phyloP scores from a whole-genome alignment of 2,329 filamentous ascomycete species.

The Trichoderma semiorbis region DNA sequence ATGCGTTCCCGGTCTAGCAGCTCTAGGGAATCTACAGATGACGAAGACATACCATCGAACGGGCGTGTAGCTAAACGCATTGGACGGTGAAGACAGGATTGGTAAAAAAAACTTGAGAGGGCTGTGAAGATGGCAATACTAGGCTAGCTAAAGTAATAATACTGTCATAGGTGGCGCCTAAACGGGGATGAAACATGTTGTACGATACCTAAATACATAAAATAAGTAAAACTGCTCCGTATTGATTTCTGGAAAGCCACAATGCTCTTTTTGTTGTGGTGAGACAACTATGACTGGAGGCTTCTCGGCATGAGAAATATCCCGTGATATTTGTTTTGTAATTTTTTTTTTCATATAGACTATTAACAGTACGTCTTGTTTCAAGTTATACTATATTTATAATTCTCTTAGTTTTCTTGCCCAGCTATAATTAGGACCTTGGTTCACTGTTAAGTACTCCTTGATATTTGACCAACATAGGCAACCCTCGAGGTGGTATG shows the following conservation, averaged over 20 bases:
- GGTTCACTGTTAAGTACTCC: slow-evolving; percentile 2
- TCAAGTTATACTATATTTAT: slow-evolving; percentile 18
- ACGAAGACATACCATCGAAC: slow-evolving; percentile 24
- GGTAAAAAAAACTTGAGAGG: slow-evolving; percentile 12
- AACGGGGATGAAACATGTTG: background rate
- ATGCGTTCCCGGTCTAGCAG: background rate
- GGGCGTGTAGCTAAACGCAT: background rate
- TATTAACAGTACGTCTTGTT: slow-evolving; percentile 13
- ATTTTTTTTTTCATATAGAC: background rate
- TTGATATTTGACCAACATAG: slow-evolving; percentile 4
- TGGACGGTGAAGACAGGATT: slow-evolving; percentile 18
- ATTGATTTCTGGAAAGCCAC: background rate
- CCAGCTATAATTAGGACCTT: slow-evolving; percentile 11
- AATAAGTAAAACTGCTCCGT: background rate
- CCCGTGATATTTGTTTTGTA: background rate
- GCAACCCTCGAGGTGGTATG: background rate
- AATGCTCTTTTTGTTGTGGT: background rate
- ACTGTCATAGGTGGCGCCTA: background rate
- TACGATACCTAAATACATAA: background rate
- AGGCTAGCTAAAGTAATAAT: background rate
- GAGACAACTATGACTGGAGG: background rate
- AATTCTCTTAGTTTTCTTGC: slow-evolving; percentile 10
- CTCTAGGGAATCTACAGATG: slow-evolving; percentile 20
- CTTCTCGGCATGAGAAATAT: background rate
- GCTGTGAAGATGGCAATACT: slow-evolving; percentile 21